phyloP scores from a whole-genome alignment of 352 stramenopile species.

The Aphanomyces euteiches region DNA sequence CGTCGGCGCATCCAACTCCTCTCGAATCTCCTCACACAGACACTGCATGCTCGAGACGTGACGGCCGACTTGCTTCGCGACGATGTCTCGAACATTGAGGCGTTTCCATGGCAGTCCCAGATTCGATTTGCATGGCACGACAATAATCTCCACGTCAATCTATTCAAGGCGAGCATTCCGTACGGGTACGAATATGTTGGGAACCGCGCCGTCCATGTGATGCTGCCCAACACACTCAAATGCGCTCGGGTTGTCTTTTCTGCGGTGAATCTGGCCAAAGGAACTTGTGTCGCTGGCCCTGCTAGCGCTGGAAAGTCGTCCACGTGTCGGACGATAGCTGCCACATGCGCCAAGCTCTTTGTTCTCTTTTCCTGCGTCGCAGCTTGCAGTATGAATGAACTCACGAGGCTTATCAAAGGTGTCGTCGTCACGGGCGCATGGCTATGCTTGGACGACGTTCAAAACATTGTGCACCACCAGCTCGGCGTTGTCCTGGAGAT shows the following conservation, averaged over 20 bases:
- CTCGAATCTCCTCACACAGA: constrained; percentile 25
- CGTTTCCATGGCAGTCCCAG: constrained; percentile 52
- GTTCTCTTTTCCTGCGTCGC: constrained; percentile 39
- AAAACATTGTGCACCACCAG: constrained; percentile 32
- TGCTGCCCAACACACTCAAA: constrained; percentile 28
- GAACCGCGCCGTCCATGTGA: constrained; percentile 35
- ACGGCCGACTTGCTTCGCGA: constrained; percentile 9
- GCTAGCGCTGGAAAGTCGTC: constrained; percentile 47
- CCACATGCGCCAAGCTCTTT: constrained; percentile 50
- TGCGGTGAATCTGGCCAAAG: constrained; percentile 40
- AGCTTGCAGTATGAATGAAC: constrained; percentile 33
- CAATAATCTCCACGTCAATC: constrained; percentile 44
- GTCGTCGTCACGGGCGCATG: constrained; percentile 51
- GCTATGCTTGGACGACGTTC: constrained; percentile 46
- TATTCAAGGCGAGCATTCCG: constrained; percentile 47
- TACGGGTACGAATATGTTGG: constrained; percentile 75
- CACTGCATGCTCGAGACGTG: constrained; percentile 22
- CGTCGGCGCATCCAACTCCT: constrained; percentile 15
- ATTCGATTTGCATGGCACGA: constrained; percentile 67
- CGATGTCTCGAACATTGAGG: background rate
- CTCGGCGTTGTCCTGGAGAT: constrained; percentile 28
- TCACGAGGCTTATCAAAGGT: constrained; percentile 51
- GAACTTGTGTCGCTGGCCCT: constrained; percentile 42
- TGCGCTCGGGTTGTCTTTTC: constrained; percentile 25
- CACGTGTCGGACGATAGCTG: constrained; percentile 40